Evolutionary conservation across 768 basidiomycete species (phyloP), one percentile per base, ranked within the genome.

Genomic region (Hericium rajendrae): DNA sequence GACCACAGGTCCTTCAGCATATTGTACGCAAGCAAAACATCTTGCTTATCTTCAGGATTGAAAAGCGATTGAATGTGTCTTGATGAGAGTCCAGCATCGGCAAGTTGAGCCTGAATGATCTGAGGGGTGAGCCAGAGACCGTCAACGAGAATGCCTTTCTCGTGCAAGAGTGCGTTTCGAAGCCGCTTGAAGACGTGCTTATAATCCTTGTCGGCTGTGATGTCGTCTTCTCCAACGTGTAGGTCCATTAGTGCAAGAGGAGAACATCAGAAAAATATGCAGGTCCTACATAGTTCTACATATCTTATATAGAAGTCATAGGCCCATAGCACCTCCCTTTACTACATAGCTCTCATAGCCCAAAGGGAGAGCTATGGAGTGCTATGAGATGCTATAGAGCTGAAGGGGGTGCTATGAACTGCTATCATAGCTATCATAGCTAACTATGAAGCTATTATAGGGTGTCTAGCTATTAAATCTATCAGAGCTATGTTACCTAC

Each of bases 11-110:
- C 56, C 4, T 20, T 16, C 0, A 51, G 49, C 1, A 52, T 26
- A 1, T 4, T 13, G 12, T 46, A 57, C 0, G 56, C 41, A 1
- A 57, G 26, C 3, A 18, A 4, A 1, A 57, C 20, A 12, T 57
- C 56, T 13, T 57, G 56, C 6, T 57, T 57, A 43, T 57, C 56
- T 9, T 22, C 24, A 2, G 56, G 51, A 13, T 57, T 41, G 4
- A 57, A 12, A n/a, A 4, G 9, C 15, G 10, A 20, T 41, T 5
- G 37, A 46, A 50, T 6, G 6, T 20, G 12, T 8, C 4, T 3
- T 20, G 12, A 13, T 48, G 46, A 3, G 2, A 22, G 2, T 2
- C 43, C 28, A 11, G 16, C 12, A 11, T 48, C n/a, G 1, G 3
- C 8, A 2, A 55, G 43, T 18, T 55, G 55, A 13, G 18, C 16